Percentiles rank a stretch among this genome's conserved stretches.
These are phyloP conservation scores for Magnusiomyces suaveolens DNA, from an alignment of 1,139 yeast species.

Conservation along the genomic window DNA sequence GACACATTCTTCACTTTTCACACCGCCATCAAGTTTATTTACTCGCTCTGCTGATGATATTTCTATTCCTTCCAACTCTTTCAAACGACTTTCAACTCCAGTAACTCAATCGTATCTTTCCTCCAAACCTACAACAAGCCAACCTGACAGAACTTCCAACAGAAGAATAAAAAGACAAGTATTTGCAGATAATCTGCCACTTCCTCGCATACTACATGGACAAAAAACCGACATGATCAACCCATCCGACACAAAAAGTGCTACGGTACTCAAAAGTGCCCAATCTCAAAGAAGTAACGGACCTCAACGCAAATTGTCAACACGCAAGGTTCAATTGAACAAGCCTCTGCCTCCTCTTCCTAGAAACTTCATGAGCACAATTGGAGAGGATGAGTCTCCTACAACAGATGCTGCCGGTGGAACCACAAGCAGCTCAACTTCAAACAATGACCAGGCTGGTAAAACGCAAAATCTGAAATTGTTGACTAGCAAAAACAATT, in stretches of 20 bases:
- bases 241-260: not conserved
- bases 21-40: not conserved
- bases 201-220: not conserved
- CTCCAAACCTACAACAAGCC: not conserved
- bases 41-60: not conserved
- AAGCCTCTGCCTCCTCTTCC: constrained; percentile 2
- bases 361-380: not conserved
- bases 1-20: not conserved
- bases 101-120: not conserved
- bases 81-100: not conserved
- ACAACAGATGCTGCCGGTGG: not conserved
- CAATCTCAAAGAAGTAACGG: not conserved
- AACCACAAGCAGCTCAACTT: not conserved
- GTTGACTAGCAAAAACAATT: not conserved
- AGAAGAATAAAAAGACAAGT: not conserved
- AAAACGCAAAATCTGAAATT: not conserved
- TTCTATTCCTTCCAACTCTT: not conserved
- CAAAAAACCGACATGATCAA: not conserved
- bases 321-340: not conserved
- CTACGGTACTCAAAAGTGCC: not conserved
- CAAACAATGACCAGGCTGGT: not conserved
- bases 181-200: not conserved
- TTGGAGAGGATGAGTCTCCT: not conserved
- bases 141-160: not conserved
- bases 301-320: not conserved